A percentile compares a stretch with the other conserved stretches of the same genome.
These are phyloP conservation scores for Schrenkiella parvula DNA, from an alignment of 345 rosid genomes.

Conservation along the genomic window DNA sequence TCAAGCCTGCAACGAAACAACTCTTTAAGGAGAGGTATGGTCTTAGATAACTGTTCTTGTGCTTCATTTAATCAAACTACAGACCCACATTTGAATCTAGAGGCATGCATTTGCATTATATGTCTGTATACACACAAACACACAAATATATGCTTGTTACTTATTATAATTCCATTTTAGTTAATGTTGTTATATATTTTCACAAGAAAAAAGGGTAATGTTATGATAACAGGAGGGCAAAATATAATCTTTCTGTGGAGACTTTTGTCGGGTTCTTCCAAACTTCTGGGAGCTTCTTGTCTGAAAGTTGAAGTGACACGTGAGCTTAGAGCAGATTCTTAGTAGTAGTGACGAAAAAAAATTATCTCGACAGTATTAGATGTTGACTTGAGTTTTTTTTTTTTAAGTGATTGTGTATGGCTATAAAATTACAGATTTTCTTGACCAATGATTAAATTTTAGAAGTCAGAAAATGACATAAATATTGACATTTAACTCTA, in stretches of 20 bases:
- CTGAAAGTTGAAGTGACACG: constrained; percentile 15
- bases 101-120: background rate
- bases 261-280: constrained; percentile 19
- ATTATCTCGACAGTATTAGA: background rate
- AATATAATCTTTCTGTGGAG: background rate
- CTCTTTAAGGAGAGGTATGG: background rate
- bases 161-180: background rate
- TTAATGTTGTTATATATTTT: background rate
- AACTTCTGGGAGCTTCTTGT: background rate
- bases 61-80: background rate
- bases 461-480: constrained; percentile 1
- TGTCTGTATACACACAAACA: background rate
- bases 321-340: background rate
- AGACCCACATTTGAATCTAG: background rate
- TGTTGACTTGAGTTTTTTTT: constrained; percentile 2
- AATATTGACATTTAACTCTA: background rate
- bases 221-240: background rate
- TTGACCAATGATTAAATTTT: background rate
- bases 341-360: background rate
- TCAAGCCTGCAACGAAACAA: background rate
- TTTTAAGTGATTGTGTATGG: background rate
- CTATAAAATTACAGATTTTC: background rate
- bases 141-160: background rate
- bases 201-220: background rate
- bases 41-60: background rate